These are phyloP conservation scores for Fusarium sambucinum DNA, from an alignment of 2,329 filamentous ascomycete species.

Conservation along the genomic window DNA sequence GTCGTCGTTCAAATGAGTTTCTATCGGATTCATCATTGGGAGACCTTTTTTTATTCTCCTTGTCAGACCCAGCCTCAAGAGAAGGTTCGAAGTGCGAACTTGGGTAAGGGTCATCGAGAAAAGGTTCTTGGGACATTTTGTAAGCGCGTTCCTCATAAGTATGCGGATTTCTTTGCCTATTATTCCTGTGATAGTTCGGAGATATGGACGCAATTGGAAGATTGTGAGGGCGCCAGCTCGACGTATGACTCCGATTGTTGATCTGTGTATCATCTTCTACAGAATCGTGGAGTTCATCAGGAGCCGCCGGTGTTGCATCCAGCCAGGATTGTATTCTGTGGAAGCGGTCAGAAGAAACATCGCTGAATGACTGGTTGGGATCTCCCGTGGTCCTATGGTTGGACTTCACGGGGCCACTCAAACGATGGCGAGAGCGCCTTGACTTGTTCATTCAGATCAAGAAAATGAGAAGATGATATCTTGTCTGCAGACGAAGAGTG, in stretches of 20 bases:
- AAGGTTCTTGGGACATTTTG: slow-evolving; percentile 1
- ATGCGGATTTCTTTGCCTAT: not conserved
- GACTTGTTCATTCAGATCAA: slow-evolving; percentile 19
- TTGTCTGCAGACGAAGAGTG: not conserved
- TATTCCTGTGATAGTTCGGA: not conserved
- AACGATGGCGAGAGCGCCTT: slow-evolving; percentile 3
- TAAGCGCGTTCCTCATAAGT: not conserved
- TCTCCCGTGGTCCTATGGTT: not conserved
- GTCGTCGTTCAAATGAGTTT: slow-evolving; percentile 60
- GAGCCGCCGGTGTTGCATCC: not conserved
- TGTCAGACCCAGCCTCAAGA: slow-evolving; percentile 4
- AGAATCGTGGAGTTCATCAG: not conserved
- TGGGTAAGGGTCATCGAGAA: not conserved
- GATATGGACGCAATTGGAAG: slow-evolving; percentile 9
- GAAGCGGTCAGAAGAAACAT: not conserved
- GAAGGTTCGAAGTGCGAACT: not conserved
- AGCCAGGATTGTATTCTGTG: slow-evolving; percentile 30
- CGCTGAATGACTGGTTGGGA: not conserved
- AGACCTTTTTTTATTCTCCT: slow-evolving; percentile 22
- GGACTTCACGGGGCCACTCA: not conserved
- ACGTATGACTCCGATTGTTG: not conserved
- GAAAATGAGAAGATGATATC: not conserved
- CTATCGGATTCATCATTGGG: slow-evolving; percentile 2
- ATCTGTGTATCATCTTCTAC: not conserved
- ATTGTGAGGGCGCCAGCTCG: slow-evolving; percentile 21